These are phyloP conservation scores for Lasiosphaeria ovina DNA, from an alignment of 495 filamentous ascomycete genomes.

Conservation along the genomic window DNA sequence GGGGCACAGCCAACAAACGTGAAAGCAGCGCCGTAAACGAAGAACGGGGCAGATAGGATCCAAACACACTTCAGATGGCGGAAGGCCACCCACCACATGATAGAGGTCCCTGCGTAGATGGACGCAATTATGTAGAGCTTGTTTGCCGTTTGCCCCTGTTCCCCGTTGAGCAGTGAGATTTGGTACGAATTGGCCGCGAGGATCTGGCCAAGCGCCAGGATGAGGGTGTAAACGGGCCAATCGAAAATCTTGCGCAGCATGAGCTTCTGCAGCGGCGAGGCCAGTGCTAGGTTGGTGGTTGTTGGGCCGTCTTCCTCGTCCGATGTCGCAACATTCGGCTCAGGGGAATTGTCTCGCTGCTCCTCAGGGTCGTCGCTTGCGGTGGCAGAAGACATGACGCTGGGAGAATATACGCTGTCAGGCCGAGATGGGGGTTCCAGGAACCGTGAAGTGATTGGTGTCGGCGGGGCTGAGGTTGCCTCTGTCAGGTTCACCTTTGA, in stretches of 20 bases:
- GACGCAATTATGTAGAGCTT: constrained; percentile 59
- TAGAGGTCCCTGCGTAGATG: constrained; percentile 56
- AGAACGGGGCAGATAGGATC: constrained; percentile 47
- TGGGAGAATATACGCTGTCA: constrained; percentile 13
- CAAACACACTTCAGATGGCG: constrained; percentile 30
- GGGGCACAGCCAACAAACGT: constrained; percentile 60
- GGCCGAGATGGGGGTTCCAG: constrained; percentile 13
- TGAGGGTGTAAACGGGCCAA: constrained; percentile 69
- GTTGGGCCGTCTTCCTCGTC: constrained; percentile 11
- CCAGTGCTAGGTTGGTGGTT: constrained; percentile 1
- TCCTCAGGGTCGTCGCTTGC: constrained; percentile 11
- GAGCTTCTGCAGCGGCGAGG: constrained; percentile 13
- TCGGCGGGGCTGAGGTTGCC: background rate
- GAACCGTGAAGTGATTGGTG: constrained; percentile 6
- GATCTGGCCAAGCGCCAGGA: constrained; percentile 66
- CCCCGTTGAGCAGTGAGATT: constrained; percentile 62
- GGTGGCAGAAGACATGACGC: constrained; percentile 13
- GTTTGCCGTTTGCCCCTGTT: constrained; percentile 54
- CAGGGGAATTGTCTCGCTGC: background rate
- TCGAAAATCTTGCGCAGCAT: constrained; percentile 36
- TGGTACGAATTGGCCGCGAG: constrained; percentile 65
- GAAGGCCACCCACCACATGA: constrained; percentile 46
- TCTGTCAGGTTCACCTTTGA: constrained; percentile 12
- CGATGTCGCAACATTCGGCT: constrained; percentile 5
- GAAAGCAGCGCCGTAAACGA: constrained; percentile 60